Base-by-base conservation (phyloP, 2,329 filamentous ascomycete species). In the Cadophora malorum region DNA sequence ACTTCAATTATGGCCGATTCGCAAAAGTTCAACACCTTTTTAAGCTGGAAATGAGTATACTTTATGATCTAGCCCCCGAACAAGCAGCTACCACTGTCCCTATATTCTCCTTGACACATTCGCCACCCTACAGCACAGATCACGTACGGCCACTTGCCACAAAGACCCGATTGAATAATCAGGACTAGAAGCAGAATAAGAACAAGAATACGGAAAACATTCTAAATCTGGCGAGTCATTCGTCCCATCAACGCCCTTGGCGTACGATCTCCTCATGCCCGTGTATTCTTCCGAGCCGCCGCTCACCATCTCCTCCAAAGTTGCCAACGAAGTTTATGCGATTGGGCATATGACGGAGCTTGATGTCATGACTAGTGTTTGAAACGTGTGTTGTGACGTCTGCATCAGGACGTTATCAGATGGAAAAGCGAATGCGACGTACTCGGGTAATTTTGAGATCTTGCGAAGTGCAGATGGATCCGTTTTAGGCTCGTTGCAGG, bases 401-500 rank as follows among this genome's bases (percentile, higher is more conserved):
- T 19, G 9, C 50, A 53, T 23, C 10, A 28, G 10, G 6, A 16
- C 16, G 21, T 7, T 7, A 53, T 53, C 49, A 31, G 23, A 31
- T 19, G 4, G 50, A 53, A 53, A 16, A 16, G 12, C 50, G 50
- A 28, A 53, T 28, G 50, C 23, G 4, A 16, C 50, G 23, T 53
- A 53, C 23, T 53, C 50, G 50, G 10, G 3, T 53, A 31, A 23
- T 25, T 1, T 1, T 14, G 12, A 3, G 23, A 53, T 53, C 50
- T 53, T 53, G 50, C 50, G 50, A 53, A 14, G 23, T 53, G 50
- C 50, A 53, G 8, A 53, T 53, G 50, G 41, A 14, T 19, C 41
- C 16, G 41, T 45, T 19, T 19, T 19, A 45, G 41, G 41, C 12
- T 5, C 19, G 12, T 45, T 45, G 41, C 16, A 38, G 28, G 35